Conservation (phyloP, 2,329 filamentous ascomycete genomes). For the Ophiostoma australiae region DNA sequence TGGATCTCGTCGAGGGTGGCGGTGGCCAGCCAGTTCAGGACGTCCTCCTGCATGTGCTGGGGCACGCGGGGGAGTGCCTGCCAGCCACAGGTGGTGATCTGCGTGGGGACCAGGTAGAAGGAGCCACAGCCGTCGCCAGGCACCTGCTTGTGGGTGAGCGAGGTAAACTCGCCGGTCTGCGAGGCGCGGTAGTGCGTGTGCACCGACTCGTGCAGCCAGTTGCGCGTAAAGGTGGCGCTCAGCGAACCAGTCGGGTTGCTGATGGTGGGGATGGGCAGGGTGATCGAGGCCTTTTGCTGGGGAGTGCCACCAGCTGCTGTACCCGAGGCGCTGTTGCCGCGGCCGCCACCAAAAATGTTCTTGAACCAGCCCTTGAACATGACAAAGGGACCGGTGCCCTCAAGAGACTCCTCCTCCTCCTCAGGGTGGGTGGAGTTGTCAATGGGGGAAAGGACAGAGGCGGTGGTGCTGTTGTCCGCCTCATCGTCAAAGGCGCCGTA, state of each 20-base stretch:
- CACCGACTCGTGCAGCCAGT: conserved; percentile 25
- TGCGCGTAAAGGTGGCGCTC: conserved; percentile 13
- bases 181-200: conserved; percentile 21
- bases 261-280: conserved; percentile 12
- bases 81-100: conserved; percentile 26
- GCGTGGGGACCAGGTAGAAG: conserved; percentile 26
- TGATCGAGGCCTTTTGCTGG: neutral
- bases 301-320: neutral
- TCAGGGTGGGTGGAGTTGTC: neutral
- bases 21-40: conserved; percentile 13
- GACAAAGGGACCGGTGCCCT: neutral
- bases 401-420: neutral
- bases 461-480: neutral
- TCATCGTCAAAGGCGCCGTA: neutral
- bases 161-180: conserved; percentile 21
- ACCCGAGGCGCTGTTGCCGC: neutral
- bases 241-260: conserved; percentile 16
- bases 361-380: neutral
- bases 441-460: neutral
- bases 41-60: conserved; percentile 7
- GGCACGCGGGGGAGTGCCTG: conserved; percentile 22
- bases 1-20: conserved; percentile 16
- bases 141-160: conserved; percentile 23
- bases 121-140: conserved; percentile 28
- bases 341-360: neutral